phyloP scores from a whole-genome alignment of 345 rosid species.

The Melaleuca quinquenervia region DNA sequence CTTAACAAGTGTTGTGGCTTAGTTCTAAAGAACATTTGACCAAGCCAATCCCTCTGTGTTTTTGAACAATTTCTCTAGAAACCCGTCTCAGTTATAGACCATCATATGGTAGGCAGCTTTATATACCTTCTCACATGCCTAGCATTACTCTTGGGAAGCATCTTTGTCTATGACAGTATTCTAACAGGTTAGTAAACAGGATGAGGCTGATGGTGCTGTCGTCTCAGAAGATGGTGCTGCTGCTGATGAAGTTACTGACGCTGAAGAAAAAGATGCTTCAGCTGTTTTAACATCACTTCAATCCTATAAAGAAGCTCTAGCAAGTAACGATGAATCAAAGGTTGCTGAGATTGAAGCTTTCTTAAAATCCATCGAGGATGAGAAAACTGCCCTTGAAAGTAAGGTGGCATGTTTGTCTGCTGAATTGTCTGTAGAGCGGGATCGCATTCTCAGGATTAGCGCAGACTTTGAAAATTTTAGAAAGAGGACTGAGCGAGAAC shows the following conservation, averaged over 20 bases:
- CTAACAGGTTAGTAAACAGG: conserved; percentile 36
- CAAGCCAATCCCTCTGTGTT: neutral
- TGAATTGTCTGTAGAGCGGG: conserved; percentile 62
- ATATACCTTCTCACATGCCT: neutral
- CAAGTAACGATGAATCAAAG: conserved; percentile 42
- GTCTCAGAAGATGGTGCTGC: conserved; percentile 24
- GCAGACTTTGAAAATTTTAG: conserved; percentile 97
- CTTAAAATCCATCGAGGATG: conserved; percentile 60
- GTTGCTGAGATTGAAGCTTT: conserved; percentile 60
- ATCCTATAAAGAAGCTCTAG: conserved; percentile 64
- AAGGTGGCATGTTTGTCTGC: conserved; percentile 48
- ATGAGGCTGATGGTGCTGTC: conserved; percentile 40
- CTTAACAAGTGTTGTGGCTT: neutral
- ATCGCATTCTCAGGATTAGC: conserved; percentile 69
- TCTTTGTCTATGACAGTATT: neutral
- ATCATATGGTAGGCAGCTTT: neutral
- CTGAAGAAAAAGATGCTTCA: conserved; percentile 45
- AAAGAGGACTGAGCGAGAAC: conserved; percentile 84
- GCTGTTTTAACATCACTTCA: conserved; percentile 29
- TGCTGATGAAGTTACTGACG: conserved; percentile 21
- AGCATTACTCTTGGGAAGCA: neutral
- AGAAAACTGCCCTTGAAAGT: conserved; percentile 39
- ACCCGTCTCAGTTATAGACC: neutral
- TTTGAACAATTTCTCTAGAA: neutral
- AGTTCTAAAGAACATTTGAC: neutral